Evolutionary conservation across 2,329 filamentous ascomycete genomes (phyloP).

Genomic region (Aspergillus udagawae): DNA sequence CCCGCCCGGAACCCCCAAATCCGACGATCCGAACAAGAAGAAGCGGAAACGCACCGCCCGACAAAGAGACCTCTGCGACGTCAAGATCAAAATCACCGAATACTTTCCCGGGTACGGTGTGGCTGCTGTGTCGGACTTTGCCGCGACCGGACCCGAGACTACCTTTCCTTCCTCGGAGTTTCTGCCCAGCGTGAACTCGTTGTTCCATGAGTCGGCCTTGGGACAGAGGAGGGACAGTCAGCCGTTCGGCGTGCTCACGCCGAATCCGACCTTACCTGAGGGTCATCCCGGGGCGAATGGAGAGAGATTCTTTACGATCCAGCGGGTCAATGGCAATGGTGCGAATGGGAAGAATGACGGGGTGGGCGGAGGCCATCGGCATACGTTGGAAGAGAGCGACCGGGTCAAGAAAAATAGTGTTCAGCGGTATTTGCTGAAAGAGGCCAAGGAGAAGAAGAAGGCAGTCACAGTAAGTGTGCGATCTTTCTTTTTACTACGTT

Average conservation of each 20-base stretch:
- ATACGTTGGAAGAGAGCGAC: constrained; percentile 69
- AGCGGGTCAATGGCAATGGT: constrained; percentile 72
- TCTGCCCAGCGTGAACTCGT: constrained; percentile 21
- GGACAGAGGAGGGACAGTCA: constrained; percentile 14
- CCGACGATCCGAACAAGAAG: constrained; percentile 75
- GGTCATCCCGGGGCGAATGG: constrained; percentile 48
- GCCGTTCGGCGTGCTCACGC: constrained; percentile 43
- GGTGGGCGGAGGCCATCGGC: constrained; percentile 68
- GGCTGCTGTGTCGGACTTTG: constrained; percentile 17
- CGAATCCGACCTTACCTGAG: constrained; percentile 37
- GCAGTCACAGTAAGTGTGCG: constrained; percentile 44
- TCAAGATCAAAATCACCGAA: constrained; percentile 83
- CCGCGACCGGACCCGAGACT: constrained; percentile 14
- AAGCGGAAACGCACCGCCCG: constrained; percentile 73
- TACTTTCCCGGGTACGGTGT: constrained; percentile 57
- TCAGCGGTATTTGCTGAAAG: constrained; percentile 60
- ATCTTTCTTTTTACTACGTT: not conserved
- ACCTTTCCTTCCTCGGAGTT: constrained; percentile 17
- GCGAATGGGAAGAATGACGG: constrained; percentile 69
- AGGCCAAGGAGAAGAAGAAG: constrained; percentile 64
- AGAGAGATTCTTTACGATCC: constrained; percentile 67
- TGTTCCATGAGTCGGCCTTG: constrained; percentile 14
- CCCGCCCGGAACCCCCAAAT: constrained; percentile 73
- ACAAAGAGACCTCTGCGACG: constrained; percentile 74
- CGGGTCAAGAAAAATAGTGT: constrained; percentile 79